These are phyloP conservation scores for Termitomyces sp. DNA, from an alignment of 768 basidiomycete species.

Conservation along the genomic window DNA sequence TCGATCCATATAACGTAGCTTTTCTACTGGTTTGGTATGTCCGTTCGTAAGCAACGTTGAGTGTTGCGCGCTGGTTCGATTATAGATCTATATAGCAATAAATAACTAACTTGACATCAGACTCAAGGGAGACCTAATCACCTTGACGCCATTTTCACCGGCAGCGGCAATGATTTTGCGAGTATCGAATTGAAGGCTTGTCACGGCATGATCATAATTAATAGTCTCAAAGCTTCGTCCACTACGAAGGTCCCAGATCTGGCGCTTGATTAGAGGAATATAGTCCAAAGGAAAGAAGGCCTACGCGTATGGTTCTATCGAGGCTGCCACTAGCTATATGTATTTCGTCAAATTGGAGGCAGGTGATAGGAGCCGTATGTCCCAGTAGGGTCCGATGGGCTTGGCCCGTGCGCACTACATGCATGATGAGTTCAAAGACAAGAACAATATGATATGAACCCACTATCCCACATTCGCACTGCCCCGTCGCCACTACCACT, in stretches of 20 bases:
- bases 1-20: conserved; percentile 91
- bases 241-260: conserved; percentile 97
- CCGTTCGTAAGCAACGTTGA: conserved; percentile 84
- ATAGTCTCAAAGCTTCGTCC: conserved; percentile 87
- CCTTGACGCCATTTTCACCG: conserved; percentile 92
- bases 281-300: conserved; percentile 19
- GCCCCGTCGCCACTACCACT: conserved; percentile 97
- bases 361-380: conserved; percentile 91
- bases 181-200: conserved; percentile 89
- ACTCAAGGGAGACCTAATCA: conserved; percentile 22
- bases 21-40: conserved; percentile 86
- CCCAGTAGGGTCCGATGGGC: conserved; percentile 90
- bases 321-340: conserved; percentile 91
- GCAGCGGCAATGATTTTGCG: conserved; percentile 89
- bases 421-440: not conserved
- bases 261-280: not conserved
- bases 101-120: not conserved
- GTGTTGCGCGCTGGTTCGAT: conserved; percentile 88
- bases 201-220: conserved; percentile 86
- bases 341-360: conserved; percentile 93
- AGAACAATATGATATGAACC: conserved; percentile 28
- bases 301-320: conserved; percentile 86
- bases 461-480: conserved; percentile 99
- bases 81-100: conserved; percentile 66
- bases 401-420: conserved; percentile 92